Evolutionary conservation across 106 monocot genomes (phyloP), one percentile per base, ranked within the genome.

Genomic region (Acanthochlamys bracteata): DNA sequence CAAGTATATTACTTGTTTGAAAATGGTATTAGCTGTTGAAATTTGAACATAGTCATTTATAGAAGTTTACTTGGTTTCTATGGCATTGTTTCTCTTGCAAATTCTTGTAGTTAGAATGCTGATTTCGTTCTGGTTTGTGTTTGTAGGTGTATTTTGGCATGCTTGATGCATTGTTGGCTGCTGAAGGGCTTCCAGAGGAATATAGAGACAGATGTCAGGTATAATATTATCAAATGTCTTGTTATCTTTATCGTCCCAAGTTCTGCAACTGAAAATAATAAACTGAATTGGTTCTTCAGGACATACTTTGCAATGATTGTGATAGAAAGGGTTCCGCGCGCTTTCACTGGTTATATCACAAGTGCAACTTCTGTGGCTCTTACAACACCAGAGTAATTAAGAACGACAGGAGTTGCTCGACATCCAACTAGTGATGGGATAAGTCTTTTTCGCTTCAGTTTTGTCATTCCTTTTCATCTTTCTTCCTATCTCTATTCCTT

Each of bases 281-380:
- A 45, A 12, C 49, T 49, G 12, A 49, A 49, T 33, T 55, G 21
- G 14, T 56, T 7, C 62, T 74, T 15, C 79, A 95, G 95, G 86
- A 90, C 63, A 84, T 95, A 67, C 75, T 95, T 0, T 95, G 95
- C 57, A 95, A 95, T 68, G 95, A 95, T 65, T 95, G 95, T 57
- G 80, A 82, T 53, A 87, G 66, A 67, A 95, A 79, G 60, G 95
- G 95, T 19, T 68, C 11, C 25, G 76, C 90, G 53, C 75, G 80
- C 22, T 95, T 95, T 71, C 95, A 95, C 53, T 95, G 95, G 95
- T 66, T 95, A 15, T 95, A 95, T 67, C 95, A 95, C 65, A 95
- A 95, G 56, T 95, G 95, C 47, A 55, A 75, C 40, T 78, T 66
- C 41, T 95, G 95, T 68, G 90, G 95, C 4, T 95, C 95, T 4